Percentiles rank a stretch among this genome's conserved stretches.
These are phyloP conservation scores for Cichorium intybus DNA, from an alignment of 140 eudicot genomes.

Conservation along the genomic window DNA sequence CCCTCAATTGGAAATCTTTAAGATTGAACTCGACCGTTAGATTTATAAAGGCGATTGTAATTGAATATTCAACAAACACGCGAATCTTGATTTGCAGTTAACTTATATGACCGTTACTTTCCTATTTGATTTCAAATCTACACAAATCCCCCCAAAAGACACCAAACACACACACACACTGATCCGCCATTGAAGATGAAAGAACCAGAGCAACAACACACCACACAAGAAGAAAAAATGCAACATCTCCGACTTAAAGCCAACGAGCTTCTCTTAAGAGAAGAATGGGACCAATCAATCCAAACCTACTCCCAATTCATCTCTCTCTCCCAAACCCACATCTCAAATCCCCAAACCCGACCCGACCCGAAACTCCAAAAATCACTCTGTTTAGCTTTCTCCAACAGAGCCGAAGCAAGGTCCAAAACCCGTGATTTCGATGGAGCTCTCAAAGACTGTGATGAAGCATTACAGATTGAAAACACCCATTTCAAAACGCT, in stretches of 20 bases:
- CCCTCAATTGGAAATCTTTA: neutral
- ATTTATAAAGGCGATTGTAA: constrained; percentile 13
- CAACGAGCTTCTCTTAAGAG: constrained; percentile 72
- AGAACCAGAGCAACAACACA: constrained; percentile 28
- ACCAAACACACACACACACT: neutral
- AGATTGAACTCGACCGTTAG: constrained; percentile 16
- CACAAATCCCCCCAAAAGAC: neutral
- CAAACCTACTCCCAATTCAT: constrained; percentile 66
- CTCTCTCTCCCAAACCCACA: constrained; percentile 51
- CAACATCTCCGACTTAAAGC: constrained; percentile 81
- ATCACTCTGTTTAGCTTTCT: constrained; percentile 76
- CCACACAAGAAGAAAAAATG: constrained; percentile 49
- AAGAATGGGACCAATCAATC: constrained; percentile 78
- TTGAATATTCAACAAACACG: constrained; percentile 1
- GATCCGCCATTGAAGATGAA: constrained; percentile 30
- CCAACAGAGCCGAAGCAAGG: constrained; percentile 82
- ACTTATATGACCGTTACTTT: constrained; percentile 32
- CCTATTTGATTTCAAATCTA: constrained; percentile 23
- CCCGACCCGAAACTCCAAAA: constrained; percentile 48
- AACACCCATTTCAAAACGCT: constrained; percentile 74
- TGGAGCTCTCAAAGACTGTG: constrained; percentile 67
- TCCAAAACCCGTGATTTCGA: constrained; percentile 43
- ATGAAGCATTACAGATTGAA: constrained; percentile 74
- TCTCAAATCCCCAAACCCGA: constrained; percentile 36
- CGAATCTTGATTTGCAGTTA: constrained; percentile 12